phyloP scores from a whole-genome alignment of 352 stramenopile species.

The Hyaloperonospora brassicae region DNA sequence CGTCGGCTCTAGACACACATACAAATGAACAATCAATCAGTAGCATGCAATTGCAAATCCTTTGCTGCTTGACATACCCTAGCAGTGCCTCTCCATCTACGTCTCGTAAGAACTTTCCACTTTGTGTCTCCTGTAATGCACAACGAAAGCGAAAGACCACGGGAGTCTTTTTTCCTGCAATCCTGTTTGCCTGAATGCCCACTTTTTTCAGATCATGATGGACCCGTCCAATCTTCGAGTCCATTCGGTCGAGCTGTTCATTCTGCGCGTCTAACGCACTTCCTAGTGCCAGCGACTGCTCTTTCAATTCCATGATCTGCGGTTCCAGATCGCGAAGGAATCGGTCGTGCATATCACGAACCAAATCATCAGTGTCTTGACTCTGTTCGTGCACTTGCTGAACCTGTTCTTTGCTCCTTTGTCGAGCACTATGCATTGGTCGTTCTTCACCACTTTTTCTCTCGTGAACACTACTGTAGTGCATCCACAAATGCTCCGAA shows the following conservation, averaged over 20 bases:
- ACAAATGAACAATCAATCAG: not conserved
- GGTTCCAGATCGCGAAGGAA: conserved; percentile 51
- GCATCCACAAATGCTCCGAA: conserved; percentile 38
- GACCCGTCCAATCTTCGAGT: conserved; percentile 53
- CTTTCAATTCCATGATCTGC: conserved; percentile 56
- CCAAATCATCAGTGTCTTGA: conserved; percentile 3
- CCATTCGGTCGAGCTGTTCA: conserved; percentile 46
- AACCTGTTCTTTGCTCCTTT: not conserved
- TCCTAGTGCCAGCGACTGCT: conserved; percentile 51
- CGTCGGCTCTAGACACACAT: conserved; percentile 38
- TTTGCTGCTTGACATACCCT: conserved; percentile 26
- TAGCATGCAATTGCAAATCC: not conserved
- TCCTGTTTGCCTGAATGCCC: conserved; percentile 49
- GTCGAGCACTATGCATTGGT: not conserved
- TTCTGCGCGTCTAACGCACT: conserved; percentile 60
- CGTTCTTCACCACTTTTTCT: not conserved
- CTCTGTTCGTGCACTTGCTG: conserved; percentile 5
- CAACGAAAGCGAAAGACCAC: conserved; percentile 58
- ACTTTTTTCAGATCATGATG: conserved; percentile 68
- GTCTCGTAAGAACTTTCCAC: conserved; percentile 44
- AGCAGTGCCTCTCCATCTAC: conserved; percentile 50
- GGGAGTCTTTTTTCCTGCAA: conserved; percentile 31
- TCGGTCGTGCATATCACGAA: conserved; percentile 29
- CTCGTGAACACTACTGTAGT: conserved; percentile 51
- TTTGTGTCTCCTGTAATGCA: conserved; percentile 57